phyloP scores from a whole-genome alignment of 768 basidiomycete species.

The Macrolepiota fuliginosa region DNA sequence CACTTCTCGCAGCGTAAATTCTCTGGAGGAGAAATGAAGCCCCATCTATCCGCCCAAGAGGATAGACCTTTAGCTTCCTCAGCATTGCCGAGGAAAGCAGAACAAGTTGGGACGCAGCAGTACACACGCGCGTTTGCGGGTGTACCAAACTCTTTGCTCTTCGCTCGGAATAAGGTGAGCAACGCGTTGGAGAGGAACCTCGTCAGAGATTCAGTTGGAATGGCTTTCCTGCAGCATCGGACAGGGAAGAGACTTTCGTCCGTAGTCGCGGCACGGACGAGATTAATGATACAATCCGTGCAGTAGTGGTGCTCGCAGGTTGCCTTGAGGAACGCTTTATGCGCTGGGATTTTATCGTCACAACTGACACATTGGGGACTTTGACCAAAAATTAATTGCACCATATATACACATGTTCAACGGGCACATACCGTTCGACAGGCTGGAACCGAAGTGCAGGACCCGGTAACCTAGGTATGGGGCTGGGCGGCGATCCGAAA shows the following conservation, averaged over 20 bases:
- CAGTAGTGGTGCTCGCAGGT: slow-evolving; percentile 20
- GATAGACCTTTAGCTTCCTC: slow-evolving; percentile 3
- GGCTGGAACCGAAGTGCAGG: background rate
- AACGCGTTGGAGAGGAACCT: slow-evolving; percentile 9
- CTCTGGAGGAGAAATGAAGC: background rate
- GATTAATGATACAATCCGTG: slow-evolving; percentile 15
- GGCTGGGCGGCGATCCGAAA: background rate
- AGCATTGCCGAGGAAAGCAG: slow-evolving; percentile 15
- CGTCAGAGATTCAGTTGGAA: slow-evolving; percentile 5
- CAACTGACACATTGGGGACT: slow-evolving; percentile 19
- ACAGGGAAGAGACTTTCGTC: slow-evolving; percentile 21
- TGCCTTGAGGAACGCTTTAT: slow-evolving; percentile 6
- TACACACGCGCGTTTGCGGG: slow-evolving; percentile 18
- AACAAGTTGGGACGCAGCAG: slow-evolving; percentile 18
- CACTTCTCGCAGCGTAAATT: slow-evolving; percentile 10
- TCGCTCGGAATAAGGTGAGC: slow-evolving; percentile 12
- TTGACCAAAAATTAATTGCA: background rate
- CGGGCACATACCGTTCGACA: background rate
- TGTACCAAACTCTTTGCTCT: slow-evolving; percentile 17
- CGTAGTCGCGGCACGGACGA: slow-evolving; percentile 18
- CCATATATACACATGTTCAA: background rate
- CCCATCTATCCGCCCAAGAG: background rate
- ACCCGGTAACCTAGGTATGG: background rate
- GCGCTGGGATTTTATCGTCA: slow-evolving; percentile 10
- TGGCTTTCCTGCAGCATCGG: slow-evolving; percentile 20